Base-by-base conservation (phyloP, 306 rosid species). In the Acacia crassicarpa region DNA sequence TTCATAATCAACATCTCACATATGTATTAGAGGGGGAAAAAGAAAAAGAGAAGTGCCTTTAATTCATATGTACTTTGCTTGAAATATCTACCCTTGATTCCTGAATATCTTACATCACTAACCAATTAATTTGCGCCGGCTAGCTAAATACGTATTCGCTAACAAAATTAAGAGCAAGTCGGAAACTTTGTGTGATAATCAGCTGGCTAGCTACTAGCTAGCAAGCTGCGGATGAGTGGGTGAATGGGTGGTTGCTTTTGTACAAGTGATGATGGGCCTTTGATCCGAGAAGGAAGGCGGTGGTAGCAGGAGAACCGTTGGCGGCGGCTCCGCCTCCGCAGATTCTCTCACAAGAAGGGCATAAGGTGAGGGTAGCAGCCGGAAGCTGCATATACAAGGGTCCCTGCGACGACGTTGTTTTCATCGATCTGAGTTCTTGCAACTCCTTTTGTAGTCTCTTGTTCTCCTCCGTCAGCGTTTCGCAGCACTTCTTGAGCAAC, bases 291-390 rank as follows among this genome's bases (percentile, higher is more conserved):
- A 78, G 48, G 77, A 83, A 73, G 48, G 87, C 32, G 38, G 76
- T 79, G 3, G 84, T 12, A 25, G 85, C 51, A 54, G 91, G 80
- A 17, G 89, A 53, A 11, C 83, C 83, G 27, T 54, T 82, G 58
- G 58, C 71, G 58, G 61, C 78, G 22, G 41, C 72, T 27, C 68
- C 82, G 3, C 71, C 62, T 17, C 72, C 69, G 43, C 87, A 71
- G 46, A 90, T 80, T 79, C 85, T 84, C 54, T 91, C 92, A 76
- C 97, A 94, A 11, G 97, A 92, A 33, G 98, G 92, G 82, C 98
- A 94, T 32, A 89, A 73, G 41, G 86, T 87, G 61, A 92, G 90
- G 22, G 87, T 89, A 45, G 94, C 89, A 0, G 92, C 88, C 4
- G 95, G 94, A 81, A 91, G 78, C 72, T 85, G 92, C 95, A 83